Evolutionary conservation across 768 basidiomycete genomes (phyloP).

Genomic region (Austroboletus eburneus): DNA sequence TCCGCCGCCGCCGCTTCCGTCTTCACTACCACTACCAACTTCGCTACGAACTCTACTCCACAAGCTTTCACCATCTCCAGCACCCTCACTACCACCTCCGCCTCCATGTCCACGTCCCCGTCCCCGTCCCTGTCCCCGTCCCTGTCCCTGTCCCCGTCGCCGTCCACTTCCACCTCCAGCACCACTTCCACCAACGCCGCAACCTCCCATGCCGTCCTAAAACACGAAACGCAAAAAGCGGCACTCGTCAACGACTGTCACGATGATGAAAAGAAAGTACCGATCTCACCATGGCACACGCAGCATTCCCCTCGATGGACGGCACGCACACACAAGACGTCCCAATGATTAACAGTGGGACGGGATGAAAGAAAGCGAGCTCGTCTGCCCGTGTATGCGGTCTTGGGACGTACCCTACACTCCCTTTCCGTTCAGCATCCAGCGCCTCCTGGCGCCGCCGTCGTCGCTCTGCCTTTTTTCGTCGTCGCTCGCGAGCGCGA

Average conservation of each 20-base stretch:
- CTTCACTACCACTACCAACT: too few relatives aligned
- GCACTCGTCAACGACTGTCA: neutral
- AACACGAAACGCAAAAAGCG: neutral
- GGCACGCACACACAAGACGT: constrained; percentile 1
- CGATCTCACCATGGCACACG: constrained; percentile 6
- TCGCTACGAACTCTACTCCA: too few relatives aligned
- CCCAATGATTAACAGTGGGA: constrained; percentile 2
- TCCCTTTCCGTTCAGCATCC: neutral
- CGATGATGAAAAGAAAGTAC: neutral
- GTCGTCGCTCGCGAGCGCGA: constrained; percentile 5
- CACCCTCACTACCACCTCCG: too few relatives aligned
- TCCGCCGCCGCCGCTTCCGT: too few relatives aligned
- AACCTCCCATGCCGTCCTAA: neutral
- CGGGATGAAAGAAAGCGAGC: constrained; percentile 10
- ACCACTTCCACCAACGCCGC: neutral
- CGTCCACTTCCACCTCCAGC: too few relatives aligned
- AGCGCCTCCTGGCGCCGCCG: constrained; percentile 1
- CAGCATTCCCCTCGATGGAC: neutral
- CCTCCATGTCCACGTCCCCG: too few relatives aligned
- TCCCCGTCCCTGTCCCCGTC: too few relatives aligned
- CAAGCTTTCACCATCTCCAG: too few relatives aligned
- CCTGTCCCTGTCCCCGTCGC: too few relatives aligned
- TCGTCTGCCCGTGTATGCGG: neutral
- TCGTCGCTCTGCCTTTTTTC: constrained; percentile 8
- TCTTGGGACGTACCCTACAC: neutral